Conservation (phyloP, 2,329 filamentous ascomycete genomes). For the Ophiocordyceps camponoti-leonardi region DNA sequence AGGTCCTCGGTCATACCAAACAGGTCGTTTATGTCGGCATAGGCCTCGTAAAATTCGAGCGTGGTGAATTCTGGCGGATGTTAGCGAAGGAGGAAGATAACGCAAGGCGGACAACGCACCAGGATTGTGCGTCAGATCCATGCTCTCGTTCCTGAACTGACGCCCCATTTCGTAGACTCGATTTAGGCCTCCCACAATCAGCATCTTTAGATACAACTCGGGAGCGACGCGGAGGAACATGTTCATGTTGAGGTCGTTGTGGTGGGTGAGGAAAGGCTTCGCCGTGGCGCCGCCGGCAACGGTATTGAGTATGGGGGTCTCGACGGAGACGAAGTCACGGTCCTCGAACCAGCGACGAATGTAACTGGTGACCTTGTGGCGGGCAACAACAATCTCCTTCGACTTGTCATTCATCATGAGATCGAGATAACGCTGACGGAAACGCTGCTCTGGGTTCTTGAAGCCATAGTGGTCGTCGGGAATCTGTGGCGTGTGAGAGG, state of each 20-base stretch:
- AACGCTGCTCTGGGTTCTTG: constrained; percentile 86
- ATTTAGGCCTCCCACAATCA: constrained; percentile 83
- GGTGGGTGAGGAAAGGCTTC: constrained; percentile 81
- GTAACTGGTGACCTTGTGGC: constrained; percentile 76
- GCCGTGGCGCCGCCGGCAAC: constrained; percentile 93
- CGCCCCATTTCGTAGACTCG: constrained; percentile 91
- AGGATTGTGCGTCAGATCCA: constrained; percentile 65
- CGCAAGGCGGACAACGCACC: constrained; percentile 6
- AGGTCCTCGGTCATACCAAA: constrained; percentile 75
- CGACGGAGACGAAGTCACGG: constrained; percentile 79
- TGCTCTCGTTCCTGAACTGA: constrained; percentile 84
- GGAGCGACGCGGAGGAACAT: constrained; percentile 92
- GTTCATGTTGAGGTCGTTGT: constrained; percentile 91
- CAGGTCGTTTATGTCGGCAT: constrained; percentile 78
- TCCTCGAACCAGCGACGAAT: constrained; percentile 80
- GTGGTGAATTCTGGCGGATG: constrained; percentile 68
- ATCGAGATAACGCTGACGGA: constrained; percentile 86
- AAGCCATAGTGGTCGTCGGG: constrained; percentile 87
- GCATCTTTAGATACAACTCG: constrained; percentile 92
- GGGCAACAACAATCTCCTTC: constrained; percentile 66
- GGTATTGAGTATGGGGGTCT: constrained; percentile 94
- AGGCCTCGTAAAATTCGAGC: constrained; percentile 94
- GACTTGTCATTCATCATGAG: constrained; percentile 90
- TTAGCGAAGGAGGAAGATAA: constrained; percentile 1
- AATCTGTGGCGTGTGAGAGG: constrained; percentile 9